Evolutionary conservation across 2,329 filamentous ascomycete species (phyloP), one percentile per base, ranked within the genome.

Genomic region (Blumeriella jaapii): DNA sequence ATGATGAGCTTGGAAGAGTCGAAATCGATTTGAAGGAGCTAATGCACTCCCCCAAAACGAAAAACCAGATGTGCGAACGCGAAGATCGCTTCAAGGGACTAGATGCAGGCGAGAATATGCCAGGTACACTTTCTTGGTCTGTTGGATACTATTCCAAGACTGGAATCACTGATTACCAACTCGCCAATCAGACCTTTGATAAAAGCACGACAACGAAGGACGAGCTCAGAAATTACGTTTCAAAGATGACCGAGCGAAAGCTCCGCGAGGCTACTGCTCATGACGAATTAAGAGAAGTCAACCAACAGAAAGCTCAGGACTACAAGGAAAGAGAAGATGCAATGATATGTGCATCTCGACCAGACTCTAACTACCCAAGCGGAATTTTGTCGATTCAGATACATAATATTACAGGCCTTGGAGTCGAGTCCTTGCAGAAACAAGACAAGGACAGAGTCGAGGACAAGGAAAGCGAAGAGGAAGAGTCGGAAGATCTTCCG

Each of bases 1-100:
- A 85, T 50, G 80, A 85, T 47, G 79, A 85, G 48, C 62, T 85
- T 1, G 80, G 81, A 11, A 69, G 79, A 11, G 79, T 84, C 10
- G 80, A 84, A 52, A 57, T 85, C 6, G 70, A 74, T 40, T 55
- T 85, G 19, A 78, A 78, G 49, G 57, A 71, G 3, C 50, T 84
- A 5, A 82, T 84, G 69, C 65, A 64, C 35, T 63, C 61, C 28
- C 51, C 65, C 0, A 61, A 72, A 14, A 73, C 74, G 0, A 71
- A 71, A 36, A 77, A 77, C 34, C 68, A 62, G 40, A 73, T 82
- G 60, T 64, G 64, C 35, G 64, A 78, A 26, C 66, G 80, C 1
- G 64, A 69, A 40, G 80, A 84, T 52, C 67, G 74, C 2, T 78
- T 84, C 53, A 64, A 62, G 24, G 74, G 76, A 4, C 62, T 82